A percentile compares a stretch with the other conserved stretches of the same genome.
phyloP scores from a whole-genome alignment of 371 early-diverging fungal genomes.

The Mortierella polycephala region DNA sequence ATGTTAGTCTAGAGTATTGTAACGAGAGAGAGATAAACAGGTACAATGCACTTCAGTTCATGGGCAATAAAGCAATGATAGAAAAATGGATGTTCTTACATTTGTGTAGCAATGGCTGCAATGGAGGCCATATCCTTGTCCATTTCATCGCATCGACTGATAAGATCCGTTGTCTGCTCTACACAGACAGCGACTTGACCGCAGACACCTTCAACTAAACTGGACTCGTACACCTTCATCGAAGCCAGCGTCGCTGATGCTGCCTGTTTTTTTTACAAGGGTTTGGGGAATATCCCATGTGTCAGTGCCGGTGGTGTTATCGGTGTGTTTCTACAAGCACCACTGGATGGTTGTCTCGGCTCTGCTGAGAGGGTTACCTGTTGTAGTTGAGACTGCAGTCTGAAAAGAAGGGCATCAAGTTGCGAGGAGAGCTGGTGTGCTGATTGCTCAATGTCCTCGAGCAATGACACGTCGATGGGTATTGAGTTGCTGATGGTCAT shows the following conservation, averaged over 20 bases:
- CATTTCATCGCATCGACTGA: conserved; percentile 60
- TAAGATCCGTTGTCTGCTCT: conserved; percentile 54
- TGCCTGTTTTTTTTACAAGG: conserved; percentile 10
- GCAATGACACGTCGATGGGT: conserved; percentile 47
- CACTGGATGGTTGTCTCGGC: not conserved
- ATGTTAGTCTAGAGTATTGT: not conserved
- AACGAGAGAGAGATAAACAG: not conserved
- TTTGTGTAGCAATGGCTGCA: conserved; percentile 43
- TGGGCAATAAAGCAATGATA: not conserved
- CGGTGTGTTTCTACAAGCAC: not conserved
- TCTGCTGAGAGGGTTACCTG: conserved; percentile 5
- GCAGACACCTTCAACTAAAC: conserved; percentile 45
- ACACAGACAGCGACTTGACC: conserved; percentile 46
- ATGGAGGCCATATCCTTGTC: conserved; percentile 61
- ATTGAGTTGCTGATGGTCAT: conserved; percentile 49
- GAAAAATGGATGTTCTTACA: conserved; percentile 33
- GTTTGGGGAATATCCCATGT: not conserved
- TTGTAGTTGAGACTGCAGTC: conserved; percentile 32
- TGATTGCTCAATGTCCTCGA: conserved; percentile 50
- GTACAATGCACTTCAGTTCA: not conserved
- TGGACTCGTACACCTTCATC: conserved; percentile 39
- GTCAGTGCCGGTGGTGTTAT: not conserved
- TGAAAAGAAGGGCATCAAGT: conserved; percentile 32
- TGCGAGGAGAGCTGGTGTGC: conserved; percentile 45
- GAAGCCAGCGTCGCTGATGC: conserved; percentile 32